Evolutionary conservation across 2,329 filamentous ascomycete genomes (phyloP).

Genomic region (Trichoderma sp.): DNA sequence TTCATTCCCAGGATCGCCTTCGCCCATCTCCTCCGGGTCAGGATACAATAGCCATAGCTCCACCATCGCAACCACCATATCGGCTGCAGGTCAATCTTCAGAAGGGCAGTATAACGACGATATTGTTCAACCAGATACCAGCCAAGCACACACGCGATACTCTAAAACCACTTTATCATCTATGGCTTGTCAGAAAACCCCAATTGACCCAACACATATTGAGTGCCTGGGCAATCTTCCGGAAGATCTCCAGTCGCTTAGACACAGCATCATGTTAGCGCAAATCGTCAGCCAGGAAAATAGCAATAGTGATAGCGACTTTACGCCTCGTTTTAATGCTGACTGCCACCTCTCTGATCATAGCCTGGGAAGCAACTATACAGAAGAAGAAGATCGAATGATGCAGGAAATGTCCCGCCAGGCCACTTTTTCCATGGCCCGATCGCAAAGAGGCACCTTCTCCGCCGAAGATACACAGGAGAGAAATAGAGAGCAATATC

Average conservation of each 20-base stretch:
- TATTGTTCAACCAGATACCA: background rate
- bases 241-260: slow-evolving; percentile 46
- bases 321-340: slow-evolving; percentile 21
- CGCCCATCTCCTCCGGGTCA: slow-evolving; percentile 53
- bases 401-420: slow-evolving; percentile 38
- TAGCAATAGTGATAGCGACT: slow-evolving; percentile 4
- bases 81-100: slow-evolving; percentile 36
- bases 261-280: slow-evolving; percentile 29
- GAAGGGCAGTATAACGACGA: slow-evolving; percentile 25
- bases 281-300: slow-evolving; percentile 27
- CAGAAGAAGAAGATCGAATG: slow-evolving; percentile 54
- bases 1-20: slow-evolving; percentile 45
- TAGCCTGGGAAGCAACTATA: slow-evolving; percentile 62
- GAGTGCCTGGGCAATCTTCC: slow-evolving; percentile 61
- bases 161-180: background rate
- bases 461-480: slow-evolving; percentile 13
- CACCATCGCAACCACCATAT: slow-evolving; percentile 48
- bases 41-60: slow-evolving; percentile 49
- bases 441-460: background rate
- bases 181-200: slow-evolving; percentile 49
- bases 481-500: slow-evolving; percentile 2
- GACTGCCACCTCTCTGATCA: slow-evolving; percentile 33
- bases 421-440: slow-evolving; percentile 30
- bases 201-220: slow-evolving; percentile 57
- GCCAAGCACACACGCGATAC: background rate